Conservation (phyloP, 2,329 filamentous ascomycete species). For the Tolypocladium guangdongense region DNA sequence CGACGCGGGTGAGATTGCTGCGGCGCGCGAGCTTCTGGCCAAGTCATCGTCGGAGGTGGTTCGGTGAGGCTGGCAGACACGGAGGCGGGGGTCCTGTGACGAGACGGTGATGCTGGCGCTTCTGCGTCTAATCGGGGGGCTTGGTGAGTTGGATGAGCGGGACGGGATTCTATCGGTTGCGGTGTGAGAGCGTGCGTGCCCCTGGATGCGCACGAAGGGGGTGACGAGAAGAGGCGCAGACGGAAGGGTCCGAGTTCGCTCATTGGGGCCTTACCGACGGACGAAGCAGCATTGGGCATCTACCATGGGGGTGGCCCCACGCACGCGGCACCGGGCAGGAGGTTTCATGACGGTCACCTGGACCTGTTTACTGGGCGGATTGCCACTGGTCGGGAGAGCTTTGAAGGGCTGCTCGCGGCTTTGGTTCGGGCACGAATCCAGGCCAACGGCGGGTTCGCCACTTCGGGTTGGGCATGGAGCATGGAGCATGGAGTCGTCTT, state of each 20-base stretch:
- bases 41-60: constrained; percentile 34
- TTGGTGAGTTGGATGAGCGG: background rate
- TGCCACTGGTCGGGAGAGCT: background rate
- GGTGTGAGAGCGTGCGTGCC: background rate
- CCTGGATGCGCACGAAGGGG: background rate
- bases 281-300: constrained; percentile 2
- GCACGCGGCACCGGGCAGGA: background rate
- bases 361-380: background rate
- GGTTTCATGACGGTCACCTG: background rate
- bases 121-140: background rate
- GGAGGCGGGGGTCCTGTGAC: constrained; percentile 4
- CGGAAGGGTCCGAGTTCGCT: background rate
- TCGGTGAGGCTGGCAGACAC: constrained; percentile 21
- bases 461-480: background rate
- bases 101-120: background rate
- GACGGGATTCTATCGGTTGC: background rate
- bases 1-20: constrained; percentile 58
- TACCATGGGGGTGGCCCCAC: background rate
- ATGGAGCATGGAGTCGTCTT: background rate
- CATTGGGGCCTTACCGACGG: background rate
- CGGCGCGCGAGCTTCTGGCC: constrained; percentile 56
- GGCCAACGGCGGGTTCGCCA: background rate
- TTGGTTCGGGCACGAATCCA: background rate
- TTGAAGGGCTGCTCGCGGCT: background rate
- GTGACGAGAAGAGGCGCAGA: background rate